phyloP scores from a whole-genome alignment of 225 moss, liverwort and hornwort species.

The Sphagnum tenellum region DNA sequence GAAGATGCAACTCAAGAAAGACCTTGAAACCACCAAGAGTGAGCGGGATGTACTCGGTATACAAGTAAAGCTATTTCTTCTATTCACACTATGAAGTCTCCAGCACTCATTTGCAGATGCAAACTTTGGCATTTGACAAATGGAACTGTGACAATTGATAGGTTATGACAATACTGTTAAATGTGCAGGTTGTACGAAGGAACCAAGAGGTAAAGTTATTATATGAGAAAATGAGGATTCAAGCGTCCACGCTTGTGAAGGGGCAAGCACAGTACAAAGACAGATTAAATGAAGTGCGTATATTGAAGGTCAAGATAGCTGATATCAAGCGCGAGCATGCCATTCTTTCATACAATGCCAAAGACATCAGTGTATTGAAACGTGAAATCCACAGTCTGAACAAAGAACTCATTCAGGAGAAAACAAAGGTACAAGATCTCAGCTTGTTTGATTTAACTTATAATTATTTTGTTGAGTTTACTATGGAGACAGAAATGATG shows the following conservation, averaged over 20 bases:
- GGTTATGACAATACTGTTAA: not conserved
- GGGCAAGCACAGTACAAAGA: conserved; percentile 49
- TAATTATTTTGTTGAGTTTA: too few relatives aligned
- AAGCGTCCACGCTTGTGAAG: conserved; percentile 47
- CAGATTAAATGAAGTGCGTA: conserved; percentile 47
- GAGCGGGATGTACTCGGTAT: conserved; percentile 49
- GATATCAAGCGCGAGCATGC: conserved; percentile 43
- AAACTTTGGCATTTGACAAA: too few relatives aligned
- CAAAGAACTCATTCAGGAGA: conserved; percentile 40
- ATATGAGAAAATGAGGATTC: conserved; percentile 59
- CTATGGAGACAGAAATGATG: too few relatives aligned
- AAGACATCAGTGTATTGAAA: conserved; percentile 30
- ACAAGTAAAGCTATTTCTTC: conserved; percentile 26
- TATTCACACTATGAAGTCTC: too few relatives aligned
- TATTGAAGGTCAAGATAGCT: conserved; percentile 45
- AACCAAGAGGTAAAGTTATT: conserved; percentile 35
- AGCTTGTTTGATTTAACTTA: not conserved
- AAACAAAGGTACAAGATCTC: conserved; percentile 32
- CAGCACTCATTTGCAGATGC: too few relatives aligned
- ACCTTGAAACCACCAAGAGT: conserved; percentile 27
- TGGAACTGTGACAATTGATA: too few relatives aligned
- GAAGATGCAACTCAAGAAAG: conserved; percentile 25
- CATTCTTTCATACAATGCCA: conserved; percentile 29
- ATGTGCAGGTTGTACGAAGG: conserved; percentile 37
- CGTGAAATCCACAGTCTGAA: conserved; percentile 35